Conservation (phyloP, 2,329 filamentous ascomycete genomes). For the Mycocentrospora acerina region DNA sequence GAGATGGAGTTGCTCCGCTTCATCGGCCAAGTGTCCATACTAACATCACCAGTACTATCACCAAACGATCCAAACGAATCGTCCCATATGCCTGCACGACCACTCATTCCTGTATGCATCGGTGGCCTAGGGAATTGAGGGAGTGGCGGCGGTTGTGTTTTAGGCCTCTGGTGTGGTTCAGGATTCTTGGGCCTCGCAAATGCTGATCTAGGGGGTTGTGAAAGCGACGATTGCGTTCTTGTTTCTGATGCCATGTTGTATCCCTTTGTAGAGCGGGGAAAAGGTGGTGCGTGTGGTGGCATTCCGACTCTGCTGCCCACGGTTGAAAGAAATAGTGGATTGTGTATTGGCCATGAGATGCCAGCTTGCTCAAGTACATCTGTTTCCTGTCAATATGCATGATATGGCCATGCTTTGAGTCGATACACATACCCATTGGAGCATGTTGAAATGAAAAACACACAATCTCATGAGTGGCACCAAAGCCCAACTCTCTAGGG, state of each 20-base stretch:
- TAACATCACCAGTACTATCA: constrained; percentile 19
- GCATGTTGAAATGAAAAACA: constrained; percentile 85
- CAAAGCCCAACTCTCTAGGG: constrained; percentile 47
- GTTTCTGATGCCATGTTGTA: constrained; percentile 3
- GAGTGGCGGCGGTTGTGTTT: constrained; percentile 17
- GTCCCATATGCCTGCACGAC: constrained; percentile 15
- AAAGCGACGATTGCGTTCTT: constrained; percentile 12
- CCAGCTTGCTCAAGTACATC: constrained; percentile 71
- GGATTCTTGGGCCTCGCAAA: constrained; percentile 12
- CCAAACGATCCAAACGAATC: constrained; percentile 9
- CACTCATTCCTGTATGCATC: constrained; percentile 1
- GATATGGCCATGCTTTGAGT: background rate
- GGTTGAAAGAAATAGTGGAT: constrained; percentile 31
- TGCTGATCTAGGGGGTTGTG: constrained; percentile 7
- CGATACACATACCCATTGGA: constrained; percentile 62
- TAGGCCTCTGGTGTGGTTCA: constrained; percentile 18
- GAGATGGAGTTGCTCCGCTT: constrained; percentile 13
- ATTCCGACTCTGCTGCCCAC: constrained; percentile 4
- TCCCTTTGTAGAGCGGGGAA: constrained; percentile 3
- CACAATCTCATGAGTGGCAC: constrained; percentile 70
- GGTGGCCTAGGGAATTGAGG: constrained; percentile 17
- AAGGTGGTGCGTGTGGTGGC: background rate
- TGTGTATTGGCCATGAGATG: constrained; percentile 73
- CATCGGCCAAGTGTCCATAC: constrained; percentile 23
- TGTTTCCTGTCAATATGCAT: constrained; percentile 37